A percentile compares a stretch with the other conserved stretches of the same genome.
Evolutionary conservation across 2,329 filamentous ascomycete species (phyloP).

Genomic region (Fusarium sp.): DNA sequence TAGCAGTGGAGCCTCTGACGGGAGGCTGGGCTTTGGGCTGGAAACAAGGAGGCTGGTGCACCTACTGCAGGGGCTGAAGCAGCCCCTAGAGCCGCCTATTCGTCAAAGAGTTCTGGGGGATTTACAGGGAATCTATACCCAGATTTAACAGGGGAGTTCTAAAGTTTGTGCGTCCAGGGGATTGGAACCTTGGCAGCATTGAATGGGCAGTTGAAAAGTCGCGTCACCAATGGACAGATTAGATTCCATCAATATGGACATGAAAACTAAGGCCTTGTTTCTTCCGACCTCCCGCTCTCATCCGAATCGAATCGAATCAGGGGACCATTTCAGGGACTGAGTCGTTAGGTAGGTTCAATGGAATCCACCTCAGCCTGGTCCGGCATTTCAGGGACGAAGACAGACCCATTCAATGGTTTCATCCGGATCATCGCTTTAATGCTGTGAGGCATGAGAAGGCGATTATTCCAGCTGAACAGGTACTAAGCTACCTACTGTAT

Average conservation of each 20-base stretch:
- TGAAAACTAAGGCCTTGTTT: conserved; percentile 8
- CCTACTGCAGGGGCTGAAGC: conserved; percentile 42
- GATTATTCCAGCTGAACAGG: conserved; percentile 2
- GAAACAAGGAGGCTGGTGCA: conserved; percentile 50
- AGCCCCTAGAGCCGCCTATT: conserved; percentile 25
- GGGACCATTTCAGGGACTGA: conserved; percentile 27
- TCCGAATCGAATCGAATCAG: conserved; percentile 33
- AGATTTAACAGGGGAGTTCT: conserved; percentile 31
- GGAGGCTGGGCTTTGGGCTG: conserved; percentile 46
- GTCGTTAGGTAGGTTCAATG: background rate
- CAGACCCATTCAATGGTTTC: conserved; percentile 17
- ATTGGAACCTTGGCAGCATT: conserved; percentile 30
- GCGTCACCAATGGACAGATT: conserved; percentile 11
- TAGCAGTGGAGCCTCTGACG: conserved; percentile 27
- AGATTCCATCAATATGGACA: conserved; percentile 1
- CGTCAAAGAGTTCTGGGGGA: conserved; percentile 29
- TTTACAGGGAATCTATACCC: conserved; percentile 30
- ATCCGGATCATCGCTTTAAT: conserved; percentile 11
- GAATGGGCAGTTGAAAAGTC: conserved; percentile 19
- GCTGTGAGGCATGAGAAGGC: background rate
- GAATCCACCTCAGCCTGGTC: conserved; percentile 12
- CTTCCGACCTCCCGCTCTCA: conserved; percentile 27
- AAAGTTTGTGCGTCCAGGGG: conserved; percentile 35
- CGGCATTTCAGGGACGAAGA: conserved; percentile 37
- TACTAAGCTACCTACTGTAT: background rate